phyloP scores from a whole-genome alignment of 352 stramenopile species.

The Phytophthora boehmeriae region DNA sequence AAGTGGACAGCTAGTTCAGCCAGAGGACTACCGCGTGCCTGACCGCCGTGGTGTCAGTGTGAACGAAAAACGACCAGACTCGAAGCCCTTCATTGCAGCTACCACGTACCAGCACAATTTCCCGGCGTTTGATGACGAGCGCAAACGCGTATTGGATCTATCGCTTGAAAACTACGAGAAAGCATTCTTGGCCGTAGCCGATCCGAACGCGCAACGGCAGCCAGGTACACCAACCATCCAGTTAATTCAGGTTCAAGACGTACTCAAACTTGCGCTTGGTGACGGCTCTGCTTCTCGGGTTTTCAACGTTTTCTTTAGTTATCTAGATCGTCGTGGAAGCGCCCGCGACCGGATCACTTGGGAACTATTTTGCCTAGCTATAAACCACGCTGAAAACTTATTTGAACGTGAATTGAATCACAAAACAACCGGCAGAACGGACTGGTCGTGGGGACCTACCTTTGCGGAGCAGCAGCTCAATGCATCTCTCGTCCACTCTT shows the following conservation, averaged over 20 bases:
- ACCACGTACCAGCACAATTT: constrained; percentile 78
- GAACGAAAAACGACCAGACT: constrained; percentile 36
- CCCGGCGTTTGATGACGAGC: constrained; percentile 52
- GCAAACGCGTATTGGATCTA: constrained; percentile 39
- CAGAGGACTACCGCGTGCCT: constrained; percentile 65
- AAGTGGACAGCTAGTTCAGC: constrained; percentile 46
- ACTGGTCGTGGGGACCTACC: constrained; percentile 16
- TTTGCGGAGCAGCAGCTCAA: constrained; percentile 26
- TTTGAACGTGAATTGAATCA: constrained; percentile 46
- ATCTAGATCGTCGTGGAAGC: constrained; percentile 45
- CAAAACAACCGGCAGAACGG: constrained; percentile 22
- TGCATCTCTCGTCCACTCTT: constrained; percentile 53
- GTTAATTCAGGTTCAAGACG: constrained; percentile 46
- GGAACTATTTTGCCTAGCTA: constrained; percentile 45
- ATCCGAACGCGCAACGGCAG: constrained; percentile 40
- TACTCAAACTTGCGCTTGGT: constrained; percentile 51
- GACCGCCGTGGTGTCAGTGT: constrained; percentile 63
- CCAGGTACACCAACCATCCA: constrained; percentile 40
- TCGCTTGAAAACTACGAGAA: constrained; percentile 45
- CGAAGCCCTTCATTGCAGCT: constrained; percentile 64
- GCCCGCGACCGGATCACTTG: constrained; percentile 56
- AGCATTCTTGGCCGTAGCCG: constrained; percentile 49
- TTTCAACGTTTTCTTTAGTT: constrained; percentile 50
- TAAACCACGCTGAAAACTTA: constrained; percentile 45
- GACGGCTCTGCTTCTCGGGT: constrained; percentile 36